These are phyloP conservation scores for Oidiodendron maius DNA, from an alignment of 495 filamentous ascomycete species.

Conservation along the genomic window DNA sequence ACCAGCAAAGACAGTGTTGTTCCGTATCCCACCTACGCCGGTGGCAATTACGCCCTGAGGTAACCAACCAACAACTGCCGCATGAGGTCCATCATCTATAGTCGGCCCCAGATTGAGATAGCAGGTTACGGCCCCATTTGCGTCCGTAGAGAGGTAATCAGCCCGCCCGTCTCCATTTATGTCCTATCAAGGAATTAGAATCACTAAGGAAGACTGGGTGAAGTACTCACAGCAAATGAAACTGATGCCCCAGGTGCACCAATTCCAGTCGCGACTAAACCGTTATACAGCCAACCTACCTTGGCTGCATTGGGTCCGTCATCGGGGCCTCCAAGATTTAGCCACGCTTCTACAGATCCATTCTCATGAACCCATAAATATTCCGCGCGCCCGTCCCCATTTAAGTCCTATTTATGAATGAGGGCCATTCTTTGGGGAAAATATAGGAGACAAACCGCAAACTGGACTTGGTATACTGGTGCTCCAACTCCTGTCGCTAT, in stretches of 20 bases:
- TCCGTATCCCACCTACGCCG: neutral
- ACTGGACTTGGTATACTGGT: neutral
- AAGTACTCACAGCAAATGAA: constrained; percentile 4
- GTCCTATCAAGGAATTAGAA: no score
- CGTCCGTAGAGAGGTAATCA: constrained; percentile 5
- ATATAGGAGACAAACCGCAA: no score
- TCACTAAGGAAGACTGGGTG: no score
- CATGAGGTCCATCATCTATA: neutral
- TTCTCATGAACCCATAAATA: constrained; percentile 6
- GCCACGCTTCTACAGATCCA: constrained; percentile 1
- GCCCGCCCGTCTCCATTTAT: constrained; percentile 8
- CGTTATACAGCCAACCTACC: constrained; percentile 1
- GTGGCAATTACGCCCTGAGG: constrained; percentile 5
- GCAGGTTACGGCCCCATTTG: neutral
- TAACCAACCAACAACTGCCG: neutral
- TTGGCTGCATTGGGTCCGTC: constrained; percentile 5
- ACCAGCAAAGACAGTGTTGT: constrained; percentile 21
- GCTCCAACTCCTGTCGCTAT: constrained; percentile 3
- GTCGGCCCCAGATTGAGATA: neutral
- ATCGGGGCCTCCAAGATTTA: constrained; percentile 4
- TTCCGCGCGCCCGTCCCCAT: no score
- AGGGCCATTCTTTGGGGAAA: no score
- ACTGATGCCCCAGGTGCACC: neutral
- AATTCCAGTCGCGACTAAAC: constrained; percentile 1
- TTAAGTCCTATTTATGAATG: no score